phyloP scores from a whole-genome alignment of 2,329 filamentous ascomycete genomes.

The Exophiala bonariae region DNA sequence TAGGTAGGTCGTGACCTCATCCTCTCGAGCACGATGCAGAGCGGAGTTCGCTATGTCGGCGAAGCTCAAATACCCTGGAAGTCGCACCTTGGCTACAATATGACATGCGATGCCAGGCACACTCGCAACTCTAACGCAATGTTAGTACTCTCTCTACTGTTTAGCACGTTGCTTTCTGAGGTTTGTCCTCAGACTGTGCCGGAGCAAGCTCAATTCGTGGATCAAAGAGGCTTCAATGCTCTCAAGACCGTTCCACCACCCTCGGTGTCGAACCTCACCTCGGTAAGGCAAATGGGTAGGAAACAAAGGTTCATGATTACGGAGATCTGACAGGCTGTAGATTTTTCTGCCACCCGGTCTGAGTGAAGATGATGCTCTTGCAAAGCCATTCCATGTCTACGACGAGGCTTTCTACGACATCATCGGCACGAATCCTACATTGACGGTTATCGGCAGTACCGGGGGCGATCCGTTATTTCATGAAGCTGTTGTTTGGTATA shows the following conservation, averaged over 20 bases:
- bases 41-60: no score
- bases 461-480: constrained; percentile 53
- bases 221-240: constrained; percentile 47
- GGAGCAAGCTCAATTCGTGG: constrained; percentile 43
- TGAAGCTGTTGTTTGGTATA: constrained; percentile 57
- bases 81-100: no score
- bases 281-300: constrained; percentile 30
- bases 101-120: no score
- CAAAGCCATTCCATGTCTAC: constrained; percentile 47
- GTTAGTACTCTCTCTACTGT: constrained; percentile 14
- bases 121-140: neutral
- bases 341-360: constrained; percentile 48
- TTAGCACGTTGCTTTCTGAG: constrained; percentile 6
- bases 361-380: constrained; percentile 35
- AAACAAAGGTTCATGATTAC: neutral
- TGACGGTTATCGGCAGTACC: constrained; percentile 51
- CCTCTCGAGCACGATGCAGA: no score
- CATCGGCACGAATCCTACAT: constrained; percentile 49
- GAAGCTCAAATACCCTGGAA: no score
- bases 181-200: constrained; percentile 27
- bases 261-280: constrained; percentile 30
- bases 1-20: no score
- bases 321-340: constrained; percentile 21
- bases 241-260: constrained; percentile 41
- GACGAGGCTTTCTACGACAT: constrained; percentile 53